Evolutionary conservation across 495 filamentous ascomycete species (phyloP), one percentile per base, ranked within the genome.

Genomic region (Parathielavia appendiculata): DNA sequence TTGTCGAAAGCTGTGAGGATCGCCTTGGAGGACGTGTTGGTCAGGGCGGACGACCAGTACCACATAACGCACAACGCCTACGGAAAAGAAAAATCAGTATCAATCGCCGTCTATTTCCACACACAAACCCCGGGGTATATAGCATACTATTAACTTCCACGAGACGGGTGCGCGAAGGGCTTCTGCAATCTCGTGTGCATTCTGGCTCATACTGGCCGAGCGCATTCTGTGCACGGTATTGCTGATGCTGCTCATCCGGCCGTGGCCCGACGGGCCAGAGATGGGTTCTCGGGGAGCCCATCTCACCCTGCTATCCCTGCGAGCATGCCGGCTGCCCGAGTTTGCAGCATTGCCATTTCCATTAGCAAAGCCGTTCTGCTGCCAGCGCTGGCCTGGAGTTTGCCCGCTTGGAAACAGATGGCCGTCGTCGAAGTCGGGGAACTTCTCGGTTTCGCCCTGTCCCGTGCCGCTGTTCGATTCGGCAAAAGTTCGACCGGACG

Each of bases 1-100:
- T 88, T 90, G 35, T 89, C 85, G 59, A 97, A 91, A 36, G 91
- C 87, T 63, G 91, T 97, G 57, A 99, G 81, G 67, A 99, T 97
- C 11, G 92, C 86, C 75, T 97, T 97, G 39, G 93, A 97, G 54
- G 95, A 97, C 0, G 91, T 96, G 72, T 97, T 99, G 57, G 93
- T 95, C 60, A 97, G 75, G 51, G 93, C 92, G 30, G 93, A 97
- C 34, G 90, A 91, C 72, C 88, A 79, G 73, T 97, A 99, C 93
- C 93, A 97, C 63, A 90, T 75, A 47, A 90, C 66, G 72, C 91
- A 96, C 38, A 96, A 84, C 40, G 79, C 71, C 91, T 96, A 50
- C 54, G 38, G 22, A 54, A 36, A n/a, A 58, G 30, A 63, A 60
- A 26, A 19, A 36, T 69, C 54, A 69, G 63, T 61, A 62, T 44